A percentile compares a stretch with the other conserved stretches of the same genome.
Conservation (phyloP, 768 basidiomycete species). For the Podaxis pistillaris region DNA sequence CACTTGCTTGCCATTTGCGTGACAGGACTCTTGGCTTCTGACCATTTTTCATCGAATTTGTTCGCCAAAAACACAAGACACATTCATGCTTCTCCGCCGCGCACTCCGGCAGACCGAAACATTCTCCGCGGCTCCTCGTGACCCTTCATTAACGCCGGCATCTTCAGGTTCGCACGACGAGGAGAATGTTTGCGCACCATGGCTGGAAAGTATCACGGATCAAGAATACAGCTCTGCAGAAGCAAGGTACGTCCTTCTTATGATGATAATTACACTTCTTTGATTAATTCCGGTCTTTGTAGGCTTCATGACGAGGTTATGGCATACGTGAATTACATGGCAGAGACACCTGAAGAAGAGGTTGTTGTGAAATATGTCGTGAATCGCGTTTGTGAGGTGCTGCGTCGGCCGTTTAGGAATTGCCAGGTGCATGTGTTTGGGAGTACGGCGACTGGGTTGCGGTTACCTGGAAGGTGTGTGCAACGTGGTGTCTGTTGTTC, state of each 20-base stretch:
- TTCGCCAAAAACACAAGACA: no score
- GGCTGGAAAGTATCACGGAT: neutral
- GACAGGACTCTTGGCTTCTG: no score
- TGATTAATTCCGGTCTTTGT: neutral
- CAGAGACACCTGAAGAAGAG: constrained; percentile 52
- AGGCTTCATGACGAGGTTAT: constrained; percentile 67
- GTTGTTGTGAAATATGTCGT: constrained; percentile 45
- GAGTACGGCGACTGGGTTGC: constrained; percentile 57
- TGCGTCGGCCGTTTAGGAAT: constrained; percentile 42
- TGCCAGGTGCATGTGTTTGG: constrained; percentile 57
- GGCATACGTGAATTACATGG: constrained; percentile 53
- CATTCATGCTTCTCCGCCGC: no score
- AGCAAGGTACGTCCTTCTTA: neutral
- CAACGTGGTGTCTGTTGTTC: neutral
- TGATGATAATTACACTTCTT: neutral
- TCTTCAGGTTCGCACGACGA: neutral
- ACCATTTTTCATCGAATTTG: no score
- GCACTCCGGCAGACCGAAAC: neutral
- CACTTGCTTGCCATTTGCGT: no score
- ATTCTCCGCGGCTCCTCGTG: neutral
- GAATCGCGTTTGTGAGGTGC: constrained; percentile 40
- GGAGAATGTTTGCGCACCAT: neutral
- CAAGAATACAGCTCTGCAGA: neutral
- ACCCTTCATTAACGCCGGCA: neutral
- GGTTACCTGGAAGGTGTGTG: constrained; percentile 60